Evolutionary conservation across 192 early-diverging fungal genomes (phyloP), one percentile per base, ranked within the genome.

Genomic region (Neocallimastix lanati): DNA sequence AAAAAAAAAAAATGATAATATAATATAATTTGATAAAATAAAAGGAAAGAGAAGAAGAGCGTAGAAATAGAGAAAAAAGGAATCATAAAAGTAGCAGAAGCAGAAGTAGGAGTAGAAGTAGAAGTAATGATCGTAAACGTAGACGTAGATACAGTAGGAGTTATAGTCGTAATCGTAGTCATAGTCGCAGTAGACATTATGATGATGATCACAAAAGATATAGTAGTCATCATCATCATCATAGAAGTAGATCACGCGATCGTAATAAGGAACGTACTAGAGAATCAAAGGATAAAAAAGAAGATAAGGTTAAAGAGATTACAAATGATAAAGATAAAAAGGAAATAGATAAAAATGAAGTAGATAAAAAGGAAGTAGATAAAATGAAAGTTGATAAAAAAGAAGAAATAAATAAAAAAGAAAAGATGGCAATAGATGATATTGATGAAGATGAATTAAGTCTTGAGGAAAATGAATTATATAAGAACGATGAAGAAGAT

Each of bases 171-270:
- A n/a, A n/a, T n/a, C n/a, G n/a, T n/a, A n/a, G n/a, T n/a, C n/a
- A n/a, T n/a, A n/a, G n/a, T 14, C 33, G 81, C 36, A 78, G 77
- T 81, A 83, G 85, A 29, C 81, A 84, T 77, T 79, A 81, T 29
- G 78, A 83, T 77, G 78, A 77, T 29, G 77, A 81, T n/a, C 78
- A 67, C n/a, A 79, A 79, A 27, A 78, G 77, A 28, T n/a, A 80
- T 28, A 40, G 77, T 16, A 50, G 82, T 21, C 30, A 50, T 38
- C 77, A 81, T 76, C 81, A 82, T 77, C 36, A 76, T 40, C 79
- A 84, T 5, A 38, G 35, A 33, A 58, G 78, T n/a, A 38, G 82
- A 50, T 21, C 14, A 21, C 0, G 18, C 15, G 33, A 79, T 28
- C 78, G 82, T n/a, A n/a, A n/a, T n/a, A n/a, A n/a, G n/a, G n/a